Base-by-base conservation (phyloP, 2,329 filamentous ascomycete species). In the Aspergillus luchuensis region DNA sequence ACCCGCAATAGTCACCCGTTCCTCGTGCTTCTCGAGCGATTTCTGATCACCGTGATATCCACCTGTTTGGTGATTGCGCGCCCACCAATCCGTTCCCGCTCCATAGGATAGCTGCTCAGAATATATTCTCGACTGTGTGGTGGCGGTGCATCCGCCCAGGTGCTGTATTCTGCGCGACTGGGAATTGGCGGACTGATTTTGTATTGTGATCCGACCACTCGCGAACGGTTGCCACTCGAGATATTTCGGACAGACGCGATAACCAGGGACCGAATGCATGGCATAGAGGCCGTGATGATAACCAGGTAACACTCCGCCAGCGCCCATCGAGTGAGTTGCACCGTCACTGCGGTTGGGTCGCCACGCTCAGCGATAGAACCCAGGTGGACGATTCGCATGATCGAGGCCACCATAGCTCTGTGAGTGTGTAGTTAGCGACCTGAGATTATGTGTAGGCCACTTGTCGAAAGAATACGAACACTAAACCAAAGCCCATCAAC, bases 261-360 rank as follows among this genome's bases (percentile, higher is more conserved):
- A 2, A 56, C 17, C 19, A 74, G 51, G 0, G 69, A 70, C 15
- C 71, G 67, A 6, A 75, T 61, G 13, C 67, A 70, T 1, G 73
- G 71, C 4, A 74, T 63, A 0, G 71, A 75, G 1, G 71, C 66
- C 2, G 72, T 74, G 23, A 73, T 67, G 15, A 75, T 73, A 6
- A 74, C 68, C 8, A 74, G 48, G 30, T 72, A 67, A 10, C 65
- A 67, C 58, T 74, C 72, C 7, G 72, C 68, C 30, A 66, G 70
- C 6, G 69, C 49, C 71, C 71, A 73, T 8, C 69, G 69, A 50
- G 70, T 63, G 36, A 72, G 66, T 15, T 65, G 57, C 11, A 69
- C 57, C 2, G 71, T 71, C 19, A 62, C 68, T 11, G 59, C 61
- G 0, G 65, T 67, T 13, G 64, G 66, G 21, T 72, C 68, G 6